Evolutionary conservation across 352 stramenopile genomes (phyloP).

Genomic region (Pilasporangium apinafurcum): DNA sequence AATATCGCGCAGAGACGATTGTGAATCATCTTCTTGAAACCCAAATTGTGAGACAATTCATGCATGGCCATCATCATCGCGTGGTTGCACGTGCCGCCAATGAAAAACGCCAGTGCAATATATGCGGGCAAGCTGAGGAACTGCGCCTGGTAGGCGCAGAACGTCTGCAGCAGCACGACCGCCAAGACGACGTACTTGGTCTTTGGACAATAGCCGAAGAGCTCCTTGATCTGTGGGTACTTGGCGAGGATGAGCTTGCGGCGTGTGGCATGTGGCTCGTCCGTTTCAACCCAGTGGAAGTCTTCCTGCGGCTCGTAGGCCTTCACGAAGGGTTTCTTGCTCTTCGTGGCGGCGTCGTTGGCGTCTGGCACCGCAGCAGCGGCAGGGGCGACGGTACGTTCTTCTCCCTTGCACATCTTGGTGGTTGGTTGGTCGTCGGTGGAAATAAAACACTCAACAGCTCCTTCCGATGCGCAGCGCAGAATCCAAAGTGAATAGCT

Average conservation of each 20-base stretch:
- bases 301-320: conserved; percentile 41
- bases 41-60: conserved; percentile 95
- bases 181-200: conserved; percentile 84
- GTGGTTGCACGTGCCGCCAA: conserved; percentile 93
- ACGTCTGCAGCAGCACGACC: conserved; percentile 79
- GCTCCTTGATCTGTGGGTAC: conserved; percentile 87
- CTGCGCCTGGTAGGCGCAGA: conserved; percentile 61
- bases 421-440: too few species aligned
- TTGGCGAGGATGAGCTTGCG: conserved; percentile 82
- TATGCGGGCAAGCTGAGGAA: conserved; percentile 59
- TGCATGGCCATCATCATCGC: conserved; percentile 95
- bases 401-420: conserved; percentile 42
- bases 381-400: conserved; percentile 21
- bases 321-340: conserved; percentile 28
- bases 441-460: too few species aligned
- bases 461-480: too few species aligned
- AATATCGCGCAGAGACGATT: conserved; percentile 92
- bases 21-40: conserved; percentile 85
- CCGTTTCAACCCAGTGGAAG: conserved; percentile 80
- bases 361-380: conserved; percentile 27
- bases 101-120: conserved; percentile 68
- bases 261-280: conserved; percentile 85
- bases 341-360: conserved; percentile 17
- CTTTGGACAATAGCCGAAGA: conserved; percentile 79
- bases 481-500: too few species aligned